Conservation (phyloP, 2,329 filamentous ascomycete species). For the Ambrosiella cleistominuta region DNA sequence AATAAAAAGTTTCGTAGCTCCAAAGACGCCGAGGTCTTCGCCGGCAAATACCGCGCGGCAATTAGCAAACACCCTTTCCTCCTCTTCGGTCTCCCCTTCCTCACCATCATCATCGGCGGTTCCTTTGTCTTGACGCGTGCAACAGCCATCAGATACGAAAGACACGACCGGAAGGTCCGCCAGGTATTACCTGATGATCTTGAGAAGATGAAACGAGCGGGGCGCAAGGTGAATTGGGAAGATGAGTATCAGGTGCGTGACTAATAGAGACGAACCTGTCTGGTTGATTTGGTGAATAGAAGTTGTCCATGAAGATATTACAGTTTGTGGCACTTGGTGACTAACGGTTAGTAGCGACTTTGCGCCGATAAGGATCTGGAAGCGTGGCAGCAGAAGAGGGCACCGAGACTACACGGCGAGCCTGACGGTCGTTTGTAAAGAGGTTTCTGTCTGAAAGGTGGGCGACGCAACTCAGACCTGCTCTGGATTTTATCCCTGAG, state of each 20-base stretch:
- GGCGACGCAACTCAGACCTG: neutral
- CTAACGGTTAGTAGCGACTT: constrained; percentile 10
- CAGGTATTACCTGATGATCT: constrained; percentile 76
- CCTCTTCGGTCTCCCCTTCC: constrained; percentile 85
- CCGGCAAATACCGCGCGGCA: constrained; percentile 55
- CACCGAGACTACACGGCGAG: constrained; percentile 77
- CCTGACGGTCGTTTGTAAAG: constrained; percentile 58
- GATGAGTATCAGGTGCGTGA: constrained; percentile 68
- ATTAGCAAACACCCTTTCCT: constrained; percentile 72
- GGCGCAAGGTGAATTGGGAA: constrained; percentile 57
- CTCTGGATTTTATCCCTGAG: neutral
- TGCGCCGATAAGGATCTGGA: constrained; percentile 65
- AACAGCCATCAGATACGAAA: constrained; percentile 83
- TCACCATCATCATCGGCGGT: constrained; percentile 73
- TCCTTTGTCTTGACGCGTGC: constrained; percentile 91
- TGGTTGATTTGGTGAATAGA: constrained; percentile 15
- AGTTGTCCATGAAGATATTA: neutral
- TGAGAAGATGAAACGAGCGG: constrained; percentile 56
- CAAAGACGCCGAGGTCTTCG: constrained; percentile 49
- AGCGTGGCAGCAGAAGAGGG: constrained; percentile 91
- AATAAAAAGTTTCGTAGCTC: constrained; percentile 23
- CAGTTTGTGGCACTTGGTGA: neutral
- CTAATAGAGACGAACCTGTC: too few relatives aligned
- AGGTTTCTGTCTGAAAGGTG: neutral
- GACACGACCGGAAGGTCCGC: constrained; percentile 75